Base-by-base conservation (phyloP, 345 rosid species). In the Microcos paniculata region DNA sequence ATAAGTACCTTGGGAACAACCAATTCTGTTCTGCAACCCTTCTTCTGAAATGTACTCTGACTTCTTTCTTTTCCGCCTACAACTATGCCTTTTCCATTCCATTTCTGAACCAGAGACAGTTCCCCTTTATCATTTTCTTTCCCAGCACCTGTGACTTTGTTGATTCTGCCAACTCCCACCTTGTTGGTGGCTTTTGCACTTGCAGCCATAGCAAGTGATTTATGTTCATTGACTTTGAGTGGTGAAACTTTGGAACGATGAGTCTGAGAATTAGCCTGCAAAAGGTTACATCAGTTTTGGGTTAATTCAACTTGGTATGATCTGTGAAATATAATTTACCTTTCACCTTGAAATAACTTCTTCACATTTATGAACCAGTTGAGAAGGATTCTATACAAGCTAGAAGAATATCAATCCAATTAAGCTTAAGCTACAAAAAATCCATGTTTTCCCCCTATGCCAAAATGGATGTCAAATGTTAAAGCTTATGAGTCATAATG, bases 1-100 rank as follows among this genome's bases (percentile, higher is more conserved):
- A 72, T n/a, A 16, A 16, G 31, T 85, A 90, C 94, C 92, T 87
- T 84, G 45, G 68, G 78, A 74, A 59, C 82, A 72, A 35, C 75
- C 42, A 73, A 62, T 31, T 72, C 42, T 63, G 80, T 70, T 69
- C 61, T 68, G 57, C 73, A 75, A 31, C 63, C 77, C 53, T 78
- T 80, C 21, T 23, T 80, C 26, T 23, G 74, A 31, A 77, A 74
- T 77, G 73, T 19, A 49, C 72, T 64, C 43, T 57, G 81, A 57
- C 72, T 80, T 51, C 53, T 57, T 58, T 31, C 79, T 59, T 67
- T 84, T 76, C 72, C 80, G 67, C 70, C 66, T 19, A 74, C 21
- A 68, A 55, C 65, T 30, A 52, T 35, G 76, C 75, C 76, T 76
- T 65, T 81, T 49, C 70, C 67, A n/a, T 56, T 75, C 72, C 65